Base-by-base conservation (phyloP, 805 yeast species). In the Alloascoidea africana region DNA sequence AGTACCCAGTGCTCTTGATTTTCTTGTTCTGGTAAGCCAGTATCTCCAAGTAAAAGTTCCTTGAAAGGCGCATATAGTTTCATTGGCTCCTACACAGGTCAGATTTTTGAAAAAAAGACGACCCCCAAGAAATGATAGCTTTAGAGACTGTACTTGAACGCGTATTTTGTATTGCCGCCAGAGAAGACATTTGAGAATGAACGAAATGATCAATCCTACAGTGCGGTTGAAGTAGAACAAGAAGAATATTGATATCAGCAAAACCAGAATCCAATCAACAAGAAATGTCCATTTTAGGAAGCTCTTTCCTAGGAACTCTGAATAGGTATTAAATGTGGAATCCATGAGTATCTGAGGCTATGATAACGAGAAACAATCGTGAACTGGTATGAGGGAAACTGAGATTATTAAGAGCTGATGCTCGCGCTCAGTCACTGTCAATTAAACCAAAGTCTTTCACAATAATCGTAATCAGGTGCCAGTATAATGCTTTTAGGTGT, bases 31-130 rank as follows among this genome's bases (percentile, higher is more conserved):
- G 3, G 62, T 58, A 37, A 84, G 60, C 97, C 97, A 91, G 54
- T 85, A 89, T 42, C 93, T 58, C 97, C 97, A 91, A 0, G 94
- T 82, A 17, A 89, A 51, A 46, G 73, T 71, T 1, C 89, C 80
- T 42, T 77, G 76, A 17, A 82, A 66, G 1, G 82, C 64, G 5
- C 84, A 70, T 1, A 84, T 50, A 2, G 94, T 74, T 42, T 74
- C 73, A 56, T 87, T 79, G 36, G 73, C 64, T n/a, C 85, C 80
- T 4, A 82, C 70, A 8, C 83, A 63, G 2, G 81, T 70, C 14
- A 87, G 51, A 53, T 86, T 84, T 45, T 78, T 80, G 50, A 86
- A 73, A 50, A 82, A 73, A 5, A 89, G 39, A 18, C 94, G 66
- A 1, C 97, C 97, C 3, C 86, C 94, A 1, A 91, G 59, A 4